Percentiles rank a stretch among this genome's conserved stretches.
Conservation (phyloP, 257 asterid genomes). For the Mentha longifolia region DNA sequence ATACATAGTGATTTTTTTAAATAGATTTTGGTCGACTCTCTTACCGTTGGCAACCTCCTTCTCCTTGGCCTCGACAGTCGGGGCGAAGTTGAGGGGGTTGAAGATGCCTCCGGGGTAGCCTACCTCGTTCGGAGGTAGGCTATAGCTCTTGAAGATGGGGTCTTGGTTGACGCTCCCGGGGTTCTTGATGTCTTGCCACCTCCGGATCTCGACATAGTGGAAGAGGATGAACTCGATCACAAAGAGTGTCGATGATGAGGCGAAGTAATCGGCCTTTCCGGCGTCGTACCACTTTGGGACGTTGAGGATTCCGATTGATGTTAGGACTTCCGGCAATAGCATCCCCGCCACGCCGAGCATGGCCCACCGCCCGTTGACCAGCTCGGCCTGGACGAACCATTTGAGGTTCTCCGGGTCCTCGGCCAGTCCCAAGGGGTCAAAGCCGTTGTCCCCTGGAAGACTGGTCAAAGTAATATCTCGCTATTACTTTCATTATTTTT, state of each 20-base stretch:
- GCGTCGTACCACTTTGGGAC: slow-evolving; percentile 95
- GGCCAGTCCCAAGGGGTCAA: slow-evolving; percentile 84
- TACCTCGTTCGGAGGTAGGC: slow-evolving; percentile 72
- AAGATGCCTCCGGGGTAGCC: slow-evolving; percentile 94
- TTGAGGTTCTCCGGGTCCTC: slow-evolving; percentile 86
- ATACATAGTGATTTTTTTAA: no score
- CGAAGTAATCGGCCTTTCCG: slow-evolving; percentile 79
- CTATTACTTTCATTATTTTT: neutral
- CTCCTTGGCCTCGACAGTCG: slow-evolving; percentile 84
- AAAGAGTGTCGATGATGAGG: slow-evolving; percentile 81
- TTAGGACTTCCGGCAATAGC: slow-evolving; percentile 80
- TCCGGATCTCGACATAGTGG: slow-evolving; percentile 93
- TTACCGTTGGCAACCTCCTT: slow-evolving; percentile 91
- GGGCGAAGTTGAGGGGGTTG: slow-evolving; percentile 87
- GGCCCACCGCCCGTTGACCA: slow-evolving; percentile 92
- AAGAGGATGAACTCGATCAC: slow-evolving; percentile 94
- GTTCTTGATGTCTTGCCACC: slow-evolving; percentile 99
- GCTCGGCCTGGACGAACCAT: slow-evolving; percentile 93
- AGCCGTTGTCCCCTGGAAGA: slow-evolving; percentile 91
- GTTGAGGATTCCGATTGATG: slow-evolving; percentile 66
- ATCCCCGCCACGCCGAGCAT: slow-evolving; percentile 96
- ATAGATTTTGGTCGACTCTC: neutral
- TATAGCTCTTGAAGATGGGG: slow-evolving; percentile 87
- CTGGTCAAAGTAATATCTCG: slow-evolving; percentile 23
- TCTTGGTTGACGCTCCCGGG: slow-evolving; percentile 96